Evolutionary conservation across 2,329 filamentous ascomycete species (phyloP).

Genomic region (Aspergillus candidus): DNA sequence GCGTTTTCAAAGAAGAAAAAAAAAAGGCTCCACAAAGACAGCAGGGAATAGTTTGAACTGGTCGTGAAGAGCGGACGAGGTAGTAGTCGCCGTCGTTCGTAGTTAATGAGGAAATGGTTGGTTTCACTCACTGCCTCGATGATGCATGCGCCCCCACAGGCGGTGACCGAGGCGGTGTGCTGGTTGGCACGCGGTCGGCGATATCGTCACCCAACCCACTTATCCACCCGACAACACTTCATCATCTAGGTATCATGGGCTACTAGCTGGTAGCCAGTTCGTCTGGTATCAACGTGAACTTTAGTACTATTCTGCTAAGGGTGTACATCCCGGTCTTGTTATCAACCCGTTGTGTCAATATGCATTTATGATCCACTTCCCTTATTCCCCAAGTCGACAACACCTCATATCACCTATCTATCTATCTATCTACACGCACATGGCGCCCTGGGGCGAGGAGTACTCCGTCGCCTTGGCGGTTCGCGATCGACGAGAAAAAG

Average conservation of each 20-base stretch:
- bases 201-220: conserved; percentile 16
- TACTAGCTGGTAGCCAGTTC: not conserved
- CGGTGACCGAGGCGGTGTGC: conserved; percentile 29
- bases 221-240: not conserved
- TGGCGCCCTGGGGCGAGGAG: conserved; percentile 72
- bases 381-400: no score
- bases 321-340: no score
- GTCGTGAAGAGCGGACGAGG: not conserved
- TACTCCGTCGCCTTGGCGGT: conserved; percentile 70
- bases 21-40: no score
- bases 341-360: no score
- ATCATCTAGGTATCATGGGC: not conserved
- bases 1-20: not conserved
- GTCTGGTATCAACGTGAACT: not conserved
- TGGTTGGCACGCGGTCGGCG: conserved; percentile 10
- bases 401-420: not conserved
- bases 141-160: conserved; percentile 26
- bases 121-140: conserved; percentile 15
- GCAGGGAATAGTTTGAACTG: not conserved
- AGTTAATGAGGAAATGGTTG: conserved; percentile 13
- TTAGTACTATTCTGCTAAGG: not conserved
- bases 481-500: conserved; percentile 62
- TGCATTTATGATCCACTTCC: not conserved
- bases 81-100: not conserved
- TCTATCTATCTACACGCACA: conserved; percentile 23